phyloP scores from a whole-genome alignment of 345 rosid genomes.

The Gossypium longicalyx region DNA sequence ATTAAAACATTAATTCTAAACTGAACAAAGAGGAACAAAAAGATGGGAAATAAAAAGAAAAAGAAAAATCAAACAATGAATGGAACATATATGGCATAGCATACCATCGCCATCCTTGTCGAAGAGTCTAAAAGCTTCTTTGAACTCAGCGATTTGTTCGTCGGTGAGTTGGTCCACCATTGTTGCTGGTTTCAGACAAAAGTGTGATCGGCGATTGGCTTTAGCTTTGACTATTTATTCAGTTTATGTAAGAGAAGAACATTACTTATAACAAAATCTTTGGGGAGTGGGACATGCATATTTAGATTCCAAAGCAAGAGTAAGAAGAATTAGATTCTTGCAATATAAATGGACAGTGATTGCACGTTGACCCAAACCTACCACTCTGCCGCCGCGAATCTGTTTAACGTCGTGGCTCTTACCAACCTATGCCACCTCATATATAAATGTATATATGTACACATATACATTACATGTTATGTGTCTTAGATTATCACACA shows the following conservation, averaged over 20 bases:
- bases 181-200: not conserved
- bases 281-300: not conserved
- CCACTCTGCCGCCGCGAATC: not conserved
- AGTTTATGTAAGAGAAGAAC: not conserved
- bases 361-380: not conserved
- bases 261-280: not conserved
- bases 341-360: not conserved
- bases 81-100: not conserved
- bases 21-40: not conserved
- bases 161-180: slow-evolving; percentile 16
- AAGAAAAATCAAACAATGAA: not conserved
- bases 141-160: slow-evolving; percentile 18
- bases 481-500: no score
- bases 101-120: slow-evolving; percentile 18
- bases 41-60: not conserved
- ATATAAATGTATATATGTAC: no score
- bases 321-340: not conserved
- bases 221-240: not conserved
- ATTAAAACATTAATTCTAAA: not conserved
- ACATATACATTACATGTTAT: no score
- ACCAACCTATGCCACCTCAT: no score
- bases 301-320: not conserved
- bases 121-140: slow-evolving; percentile 15
- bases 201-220: not conserved
- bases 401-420: not conserved